Evolutionary conservation across 345 rosid genomes (phyloP).

Genomic region (Acer negundo): DNA sequence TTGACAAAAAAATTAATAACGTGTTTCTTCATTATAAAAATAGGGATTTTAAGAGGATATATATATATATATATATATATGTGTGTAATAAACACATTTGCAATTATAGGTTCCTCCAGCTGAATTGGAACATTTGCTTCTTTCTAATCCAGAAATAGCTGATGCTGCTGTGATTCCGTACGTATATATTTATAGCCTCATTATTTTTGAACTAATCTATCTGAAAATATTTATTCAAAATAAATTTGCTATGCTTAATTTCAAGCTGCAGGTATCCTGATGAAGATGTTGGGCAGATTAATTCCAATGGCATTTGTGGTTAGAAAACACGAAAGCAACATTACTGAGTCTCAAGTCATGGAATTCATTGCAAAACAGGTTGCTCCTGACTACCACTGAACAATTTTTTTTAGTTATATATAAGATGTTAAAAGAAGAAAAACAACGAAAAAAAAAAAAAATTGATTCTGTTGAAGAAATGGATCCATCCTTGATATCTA

Average conservation of each 20-base stretch:
- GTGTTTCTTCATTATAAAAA: too few species aligned
- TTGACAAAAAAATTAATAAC: too few species aligned
- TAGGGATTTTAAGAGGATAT: too few species aligned
- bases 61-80: too few species aligned
- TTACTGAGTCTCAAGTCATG: slow-evolving; percentile 59
- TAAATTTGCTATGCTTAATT: not conserved
- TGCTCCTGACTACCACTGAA: not conserved
- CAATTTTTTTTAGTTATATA: too few species aligned
- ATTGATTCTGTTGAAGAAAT: too few species aligned
- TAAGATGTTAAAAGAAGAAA: not conserved
- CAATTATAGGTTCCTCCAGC: slow-evolving; percentile 78
- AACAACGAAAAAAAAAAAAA: too few species aligned
- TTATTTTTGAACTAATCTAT: too few species aligned
- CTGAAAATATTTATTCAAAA: too few species aligned
- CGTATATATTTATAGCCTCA: slow-evolving; percentile 19
- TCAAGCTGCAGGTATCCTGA: slow-evolving; percentile 68
- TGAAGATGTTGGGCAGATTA: slow-evolving; percentile 90
- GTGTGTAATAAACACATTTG: not conserved
- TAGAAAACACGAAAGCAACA: slow-evolving; percentile 65
- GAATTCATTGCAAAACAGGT: slow-evolving; percentile 81
- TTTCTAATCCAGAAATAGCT: slow-evolving; percentile 66
- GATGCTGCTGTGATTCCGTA: slow-evolving; percentile 96
- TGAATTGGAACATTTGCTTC: slow-evolving; percentile 79
- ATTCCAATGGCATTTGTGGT: slow-evolving; percentile 96
- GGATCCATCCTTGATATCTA: too few species aligned